Base-by-base conservation (phyloP, 768 basidiomycete species). In the Tricholoma furcatifolium region DNA sequence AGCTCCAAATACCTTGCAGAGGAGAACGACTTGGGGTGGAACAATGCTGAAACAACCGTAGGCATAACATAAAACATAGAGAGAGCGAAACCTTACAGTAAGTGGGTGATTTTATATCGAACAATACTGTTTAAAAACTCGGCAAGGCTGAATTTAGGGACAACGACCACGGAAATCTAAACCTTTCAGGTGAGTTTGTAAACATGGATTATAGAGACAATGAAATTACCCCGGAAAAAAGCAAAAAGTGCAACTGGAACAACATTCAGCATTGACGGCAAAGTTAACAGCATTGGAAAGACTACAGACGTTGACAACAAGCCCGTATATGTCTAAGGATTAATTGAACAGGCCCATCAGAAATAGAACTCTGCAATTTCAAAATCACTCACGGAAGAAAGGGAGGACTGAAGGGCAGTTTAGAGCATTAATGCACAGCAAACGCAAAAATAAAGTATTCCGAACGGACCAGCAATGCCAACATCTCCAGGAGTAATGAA, bases 91-190 rank as follows among this genome's bases (percentile, higher is more conserved):
- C 63, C 77, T 53, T 60, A 85, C 83, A 74, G 75, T 48, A 86
- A 62, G 56, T 85, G 78, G 0, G 79, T 81, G 31, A 85, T 75
- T 55, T 71, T 72, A 66, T 85, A 76, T 11, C 72, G 74, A 41
- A 71, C 65, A 40, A 88, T 77, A 53, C 79, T 84, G 54, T 76
- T 65, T 51, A 89, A 64, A 56, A 81, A 83, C 6, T 76, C 70
- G 18, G 65, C 57, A 54, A 87, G 84, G 60, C 69, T 81, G 63
- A 88, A 89, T 55, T 82, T 87, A 6, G 84, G 80, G 4, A 86
- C 65, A n/a, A 86, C 74, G 14, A 88, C 80, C 14, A 87, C 56
- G 0, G 81, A 73, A 17, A 78, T 64, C 80, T 84, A 53, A 40
- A 40, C 21, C 40, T n/a, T 21, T 17, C 44, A 53, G 15, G 53